A percentile compares a stretch with the other conserved stretches of the same genome.
phyloP scores from a whole-genome alignment of 768 basidiomycete genomes.

The Pulveroboletus ravenelii region DNA sequence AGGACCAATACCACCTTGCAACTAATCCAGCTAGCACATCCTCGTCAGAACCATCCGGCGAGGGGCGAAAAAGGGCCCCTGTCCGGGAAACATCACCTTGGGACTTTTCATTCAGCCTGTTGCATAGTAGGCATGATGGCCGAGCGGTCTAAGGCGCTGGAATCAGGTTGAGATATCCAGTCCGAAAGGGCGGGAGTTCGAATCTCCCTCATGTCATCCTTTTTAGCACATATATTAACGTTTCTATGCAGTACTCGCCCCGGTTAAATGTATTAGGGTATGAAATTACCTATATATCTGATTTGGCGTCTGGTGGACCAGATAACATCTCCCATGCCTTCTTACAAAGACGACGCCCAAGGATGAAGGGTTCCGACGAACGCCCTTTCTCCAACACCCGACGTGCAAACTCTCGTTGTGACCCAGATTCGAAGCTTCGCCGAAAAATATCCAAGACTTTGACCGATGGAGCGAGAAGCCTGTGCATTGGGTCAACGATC shows the following conservation, averaged over 20 bases:
- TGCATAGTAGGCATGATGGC: slow-evolving; percentile 37
- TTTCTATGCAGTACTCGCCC: too few relatives aligned
- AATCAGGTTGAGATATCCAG: slow-evolving; percentile 38
- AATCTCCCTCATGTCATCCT: slow-evolving; percentile 31
- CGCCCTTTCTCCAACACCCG: slow-evolving; percentile 62
- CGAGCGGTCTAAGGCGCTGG: slow-evolving; percentile 61
- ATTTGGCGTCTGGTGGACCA: slow-evolving; percentile 26
- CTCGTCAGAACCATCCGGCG: too few relatives aligned
- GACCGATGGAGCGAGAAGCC: slow-evolving; percentile 54
- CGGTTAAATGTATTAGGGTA: slow-evolving; percentile 18
- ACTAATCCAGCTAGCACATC: too few relatives aligned
- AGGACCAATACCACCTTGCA: too few relatives aligned
- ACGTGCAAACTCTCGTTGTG: slow-evolving; percentile 51
- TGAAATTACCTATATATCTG: slow-evolving; percentile 21
- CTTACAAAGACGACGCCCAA: slow-evolving; percentile 37
- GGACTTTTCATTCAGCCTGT: too few relatives aligned
- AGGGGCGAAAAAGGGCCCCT: too few relatives aligned
- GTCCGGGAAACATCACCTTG: too few relatives aligned
- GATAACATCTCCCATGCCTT: slow-evolving; percentile 38
- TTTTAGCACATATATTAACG: neutral
- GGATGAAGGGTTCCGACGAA: slow-evolving; percentile 52
- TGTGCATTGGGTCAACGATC: slow-evolving; percentile 47
- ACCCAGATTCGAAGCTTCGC: slow-evolving; percentile 53
- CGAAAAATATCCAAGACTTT: slow-evolving; percentile 47
- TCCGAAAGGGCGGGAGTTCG: slow-evolving; percentile 35